Conservation (phyloP, 257 asterid genomes). For the Rubia yunnanensis region DNA sequence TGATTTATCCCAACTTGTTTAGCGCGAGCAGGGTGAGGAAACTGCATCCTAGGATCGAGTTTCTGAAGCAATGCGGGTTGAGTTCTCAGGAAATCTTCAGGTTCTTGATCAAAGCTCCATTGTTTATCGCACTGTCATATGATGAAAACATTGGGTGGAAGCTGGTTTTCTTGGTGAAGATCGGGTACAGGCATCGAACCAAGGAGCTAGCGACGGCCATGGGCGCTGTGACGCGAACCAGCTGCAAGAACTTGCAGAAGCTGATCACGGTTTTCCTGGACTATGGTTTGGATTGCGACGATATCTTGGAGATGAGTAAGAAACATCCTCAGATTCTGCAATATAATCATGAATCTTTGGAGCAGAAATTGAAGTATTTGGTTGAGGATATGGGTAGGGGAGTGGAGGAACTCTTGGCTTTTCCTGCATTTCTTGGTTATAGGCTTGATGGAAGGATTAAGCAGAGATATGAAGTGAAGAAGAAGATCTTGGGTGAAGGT, state of each 20-base stretch:
- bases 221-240: slow-evolving; percentile 90
- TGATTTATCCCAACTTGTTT: slow-evolving; percentile 62
- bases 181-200: slow-evolving; percentile 54
- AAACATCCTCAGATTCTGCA: slow-evolving; percentile 83
- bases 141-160: slow-evolving; percentile 61
- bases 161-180: slow-evolving; percentile 58
- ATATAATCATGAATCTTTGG: slow-evolving; percentile 65
- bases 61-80: slow-evolving; percentile 75
- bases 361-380: slow-evolving; percentile 75
- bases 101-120: slow-evolving; percentile 72
- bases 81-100: slow-evolving; percentile 47
- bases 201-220: slow-evolving; percentile 72
- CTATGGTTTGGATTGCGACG: slow-evolving; percentile 64
- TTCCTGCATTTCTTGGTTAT: slow-evolving; percentile 91
- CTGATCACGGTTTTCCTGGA: slow-evolving; percentile 54
- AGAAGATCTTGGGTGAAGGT: slow-evolving; percentile 54
- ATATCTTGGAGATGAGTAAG: slow-evolving; percentile 77
- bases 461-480: slow-evolving; percentile 67
- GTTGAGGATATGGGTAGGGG: slow-evolving; percentile 83
- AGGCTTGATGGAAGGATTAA: slow-evolving; percentile 73
- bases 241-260: slow-evolving; percentile 79
- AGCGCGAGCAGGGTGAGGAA: slow-evolving; percentile 80
- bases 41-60: slow-evolving; percentile 68
- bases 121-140: slow-evolving; percentile 67
- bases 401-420: slow-evolving; percentile 66